Evolutionary conservation across 257 asterid species (phyloP).

Genomic region (Nicotiana paniculata): DNA sequence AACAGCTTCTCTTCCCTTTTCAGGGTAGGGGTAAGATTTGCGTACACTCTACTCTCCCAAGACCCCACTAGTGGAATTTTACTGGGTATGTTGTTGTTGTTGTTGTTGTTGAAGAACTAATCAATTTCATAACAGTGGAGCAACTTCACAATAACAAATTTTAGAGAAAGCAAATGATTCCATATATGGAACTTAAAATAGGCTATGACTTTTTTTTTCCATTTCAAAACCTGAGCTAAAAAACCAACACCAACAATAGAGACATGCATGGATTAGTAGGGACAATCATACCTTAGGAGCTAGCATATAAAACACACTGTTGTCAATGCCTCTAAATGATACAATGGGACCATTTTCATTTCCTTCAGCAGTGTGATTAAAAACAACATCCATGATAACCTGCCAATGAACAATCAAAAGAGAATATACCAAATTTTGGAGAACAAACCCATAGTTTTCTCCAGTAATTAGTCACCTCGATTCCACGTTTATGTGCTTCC

Average conservation of each 20-base stretch:
- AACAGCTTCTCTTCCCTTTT: too few species aligned
- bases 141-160: not conserved
- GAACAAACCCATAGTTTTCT: not conserved
- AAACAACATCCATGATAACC: conserved; percentile 99
- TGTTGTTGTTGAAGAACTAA: not conserved
- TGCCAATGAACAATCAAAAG: conserved; percentile 27
- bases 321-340: conserved; percentile 91
- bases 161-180: not conserved
- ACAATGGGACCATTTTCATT: conserved; percentile 82
- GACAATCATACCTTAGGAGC: conserved; percentile 74
- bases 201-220: not conserved
- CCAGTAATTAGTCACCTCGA: conserved; percentile 53
- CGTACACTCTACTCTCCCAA: too few species aligned
- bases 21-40: too few species aligned
- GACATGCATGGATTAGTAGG: not conserved
- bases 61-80: too few species aligned
- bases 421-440: conserved; percentile 8
- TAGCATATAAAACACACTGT: conserved; percentile 84
- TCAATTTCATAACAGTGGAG: not conserved
- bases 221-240: not conserved
- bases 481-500: conserved; percentile 95
- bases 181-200: not conserved
- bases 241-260: not conserved
- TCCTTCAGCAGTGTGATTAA: conserved; percentile 98
- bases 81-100: too few species aligned